Conservation (phyloP, 305 asterid genomes). For the Fraxinus sp. region DNA sequence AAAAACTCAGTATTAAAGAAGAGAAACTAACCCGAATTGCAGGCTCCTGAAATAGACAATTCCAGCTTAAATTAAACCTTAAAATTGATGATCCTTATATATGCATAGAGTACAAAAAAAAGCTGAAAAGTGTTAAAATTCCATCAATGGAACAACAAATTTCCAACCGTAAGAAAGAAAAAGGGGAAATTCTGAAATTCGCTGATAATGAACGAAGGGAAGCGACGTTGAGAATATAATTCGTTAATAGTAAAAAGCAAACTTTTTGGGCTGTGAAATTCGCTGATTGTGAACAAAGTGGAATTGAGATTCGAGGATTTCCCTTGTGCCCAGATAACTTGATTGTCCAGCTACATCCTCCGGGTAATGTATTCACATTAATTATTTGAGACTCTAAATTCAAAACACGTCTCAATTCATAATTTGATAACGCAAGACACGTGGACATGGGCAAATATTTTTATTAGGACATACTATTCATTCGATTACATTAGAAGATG, state of each 20-base stretch:
- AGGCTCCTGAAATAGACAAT: conserved; percentile 26
- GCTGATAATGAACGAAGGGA: neutral
- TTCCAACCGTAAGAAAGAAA: conserved; percentile 18
- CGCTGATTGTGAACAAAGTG: neutral
- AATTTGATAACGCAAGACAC: no score
- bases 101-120: neutral
- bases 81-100: conserved; percentile 21
- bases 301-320: neutral
- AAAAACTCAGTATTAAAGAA: conserved; percentile 5
- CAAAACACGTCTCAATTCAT: no score
- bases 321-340: no score
- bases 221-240: neutral
- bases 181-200: conserved; percentile 18
- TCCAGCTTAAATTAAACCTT: conserved; percentile 24
- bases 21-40: conserved; percentile 21
- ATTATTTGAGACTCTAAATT: no score
- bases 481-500: no score
- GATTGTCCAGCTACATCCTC: no score
- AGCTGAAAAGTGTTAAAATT: conserved; percentile 12
- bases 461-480: no score
- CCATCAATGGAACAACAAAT: conserved; percentile 9
- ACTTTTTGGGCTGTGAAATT: neutral
- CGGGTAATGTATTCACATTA: no score
- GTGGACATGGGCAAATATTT: no score
- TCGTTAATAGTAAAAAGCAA: neutral